Conservation (phyloP, 2,329 filamentous ascomycete species). For the Sporothrix pseudoabietina region DNA sequence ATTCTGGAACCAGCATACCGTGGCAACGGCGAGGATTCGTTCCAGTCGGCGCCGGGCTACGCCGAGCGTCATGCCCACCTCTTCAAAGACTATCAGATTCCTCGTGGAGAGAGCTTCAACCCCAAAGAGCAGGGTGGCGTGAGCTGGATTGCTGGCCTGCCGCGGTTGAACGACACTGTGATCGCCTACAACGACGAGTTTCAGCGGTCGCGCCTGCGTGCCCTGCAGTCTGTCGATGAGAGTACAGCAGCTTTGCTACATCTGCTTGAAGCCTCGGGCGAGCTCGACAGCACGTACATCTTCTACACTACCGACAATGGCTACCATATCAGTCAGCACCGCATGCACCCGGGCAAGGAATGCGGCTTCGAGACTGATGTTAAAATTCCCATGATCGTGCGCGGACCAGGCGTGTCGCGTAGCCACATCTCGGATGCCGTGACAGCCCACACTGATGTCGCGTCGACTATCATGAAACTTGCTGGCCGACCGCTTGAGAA, state of each 20-base stretch:
- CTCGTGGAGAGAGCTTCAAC: conserved; percentile 67
- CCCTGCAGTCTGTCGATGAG: conserved; percentile 58
- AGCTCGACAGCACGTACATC: conserved; percentile 63
- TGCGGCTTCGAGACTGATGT: conserved; percentile 62
- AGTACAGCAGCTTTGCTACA: conserved; percentile 51
- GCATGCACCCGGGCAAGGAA: conserved; percentile 59
- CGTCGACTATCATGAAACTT: conserved; percentile 57
- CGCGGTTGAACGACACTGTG: conserved; percentile 45
- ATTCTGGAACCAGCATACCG: conserved; percentile 58
- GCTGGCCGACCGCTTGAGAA: conserved; percentile 47
- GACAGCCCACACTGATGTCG: conserved; percentile 64
- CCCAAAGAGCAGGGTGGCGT: conserved; percentile 54
- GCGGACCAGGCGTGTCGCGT: conserved; percentile 56
- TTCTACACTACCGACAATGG: conserved; percentile 63
- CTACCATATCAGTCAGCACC: conserved; percentile 59
- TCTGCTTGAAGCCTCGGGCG: conserved; percentile 50
- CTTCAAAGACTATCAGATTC: conserved; percentile 61
- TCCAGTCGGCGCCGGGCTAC: conserved; percentile 46
- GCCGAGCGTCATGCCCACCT: conserved; percentile 62
- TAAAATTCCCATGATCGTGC: conserved; percentile 60
- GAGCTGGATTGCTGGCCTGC: conserved; percentile 50
- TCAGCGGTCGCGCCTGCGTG: conserved; percentile 53
- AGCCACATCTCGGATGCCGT: conserved; percentile 45
- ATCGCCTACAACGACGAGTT: conserved; percentile 55
- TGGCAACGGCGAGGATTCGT: conserved; percentile 36